phyloP scores from a whole-genome alignment of 2,329 filamentous ascomycete species.

The Pyricularia sp. region DNA sequence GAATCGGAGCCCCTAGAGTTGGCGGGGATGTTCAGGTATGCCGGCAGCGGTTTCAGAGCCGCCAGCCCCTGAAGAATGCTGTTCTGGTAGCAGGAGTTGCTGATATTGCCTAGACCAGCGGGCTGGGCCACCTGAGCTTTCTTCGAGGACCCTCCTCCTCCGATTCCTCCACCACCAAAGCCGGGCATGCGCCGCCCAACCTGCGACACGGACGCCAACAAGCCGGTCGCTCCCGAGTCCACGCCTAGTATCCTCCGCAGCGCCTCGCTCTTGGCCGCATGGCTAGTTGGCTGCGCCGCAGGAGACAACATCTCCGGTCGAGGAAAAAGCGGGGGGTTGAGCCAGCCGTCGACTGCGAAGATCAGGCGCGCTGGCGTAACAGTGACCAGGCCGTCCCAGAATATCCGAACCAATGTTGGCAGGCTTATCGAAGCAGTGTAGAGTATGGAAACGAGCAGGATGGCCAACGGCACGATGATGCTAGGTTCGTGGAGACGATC shows the following conservation, averaged over 20 bases:
- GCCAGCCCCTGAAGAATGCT: constrained; percentile 83
- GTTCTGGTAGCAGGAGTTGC: constrained; percentile 97
- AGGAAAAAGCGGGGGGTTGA: constrained; percentile 35
- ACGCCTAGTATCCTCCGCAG: constrained; percentile 55
- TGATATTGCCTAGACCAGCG: constrained; percentile 75
- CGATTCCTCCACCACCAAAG: constrained; percentile 30
- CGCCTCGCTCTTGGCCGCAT: constrained; percentile 54
- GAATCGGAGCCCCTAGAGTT: constrained; percentile 18
- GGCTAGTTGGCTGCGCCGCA: constrained; percentile 25
- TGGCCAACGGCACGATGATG: constrained; percentile 22
- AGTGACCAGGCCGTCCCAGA: constrained; percentile 54
- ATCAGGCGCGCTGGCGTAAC: constrained; percentile 47
- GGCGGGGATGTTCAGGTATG: constrained; percentile 42
- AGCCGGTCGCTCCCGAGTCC: constrained; percentile 38
- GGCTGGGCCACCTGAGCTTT: constrained; percentile 35
- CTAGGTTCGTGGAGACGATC: constrained; percentile 25
- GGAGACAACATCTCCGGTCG: constrained; percentile 6
- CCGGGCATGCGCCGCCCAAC: constrained; percentile 32
- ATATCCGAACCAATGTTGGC: constrained; percentile 25
- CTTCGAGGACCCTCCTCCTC: constrained; percentile 25
- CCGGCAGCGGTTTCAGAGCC: constrained; percentile 59
- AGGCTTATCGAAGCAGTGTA: constrained; percentile 21
- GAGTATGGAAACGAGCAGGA: constrained; percentile 23
- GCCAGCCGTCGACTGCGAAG: constrained; percentile 46
- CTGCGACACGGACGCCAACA: constrained; percentile 48